These are phyloP conservation scores for Erigeron canadensis DNA, from an alignment of 129 eudicot genomes.

Conservation along the genomic window DNA sequence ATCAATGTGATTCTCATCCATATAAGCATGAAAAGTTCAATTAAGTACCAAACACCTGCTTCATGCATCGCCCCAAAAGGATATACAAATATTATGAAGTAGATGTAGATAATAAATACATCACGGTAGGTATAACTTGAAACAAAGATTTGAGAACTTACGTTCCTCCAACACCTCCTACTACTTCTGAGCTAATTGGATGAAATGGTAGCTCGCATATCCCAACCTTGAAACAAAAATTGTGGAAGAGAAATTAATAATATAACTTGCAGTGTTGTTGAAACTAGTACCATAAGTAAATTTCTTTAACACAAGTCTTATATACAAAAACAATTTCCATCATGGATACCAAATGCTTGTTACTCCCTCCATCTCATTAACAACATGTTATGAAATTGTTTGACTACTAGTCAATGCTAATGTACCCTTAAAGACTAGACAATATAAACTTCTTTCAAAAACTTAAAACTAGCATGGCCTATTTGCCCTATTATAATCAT, in stretches of 20 bases:
- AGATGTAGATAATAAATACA: neutral
- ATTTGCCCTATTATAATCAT: neutral
- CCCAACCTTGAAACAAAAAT: conserved; percentile 58
- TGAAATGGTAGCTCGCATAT: conserved; percentile 98
- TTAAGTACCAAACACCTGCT: conserved; percentile 1
- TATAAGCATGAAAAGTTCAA: neutral
- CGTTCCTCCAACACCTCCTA: conserved; percentile 99
- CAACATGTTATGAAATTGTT: neutral
- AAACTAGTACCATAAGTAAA: conserved; percentile 4
- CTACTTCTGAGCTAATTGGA: conserved; percentile 84
- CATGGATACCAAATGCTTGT: neutral
- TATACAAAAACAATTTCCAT: neutral
- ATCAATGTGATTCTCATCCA: neutral
- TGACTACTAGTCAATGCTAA: neutral
- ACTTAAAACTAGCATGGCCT: neutral
- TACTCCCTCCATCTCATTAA: conserved; percentile 11
- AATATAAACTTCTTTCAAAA: neutral
- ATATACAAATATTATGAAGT: neutral
- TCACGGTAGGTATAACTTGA: conserved; percentile 3
- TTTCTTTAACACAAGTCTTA: neutral
- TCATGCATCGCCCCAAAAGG: conserved; percentile 14
- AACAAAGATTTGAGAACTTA: conserved; percentile 38
- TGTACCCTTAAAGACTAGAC: neutral
- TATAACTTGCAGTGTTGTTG: neutral
- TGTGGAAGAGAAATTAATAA: conserved; percentile 7